A percentile compares a stretch with the other conserved stretches of the same genome.
Conservation (phyloP, 306 rosid genomes). For the Sophora flavescens region DNA sequence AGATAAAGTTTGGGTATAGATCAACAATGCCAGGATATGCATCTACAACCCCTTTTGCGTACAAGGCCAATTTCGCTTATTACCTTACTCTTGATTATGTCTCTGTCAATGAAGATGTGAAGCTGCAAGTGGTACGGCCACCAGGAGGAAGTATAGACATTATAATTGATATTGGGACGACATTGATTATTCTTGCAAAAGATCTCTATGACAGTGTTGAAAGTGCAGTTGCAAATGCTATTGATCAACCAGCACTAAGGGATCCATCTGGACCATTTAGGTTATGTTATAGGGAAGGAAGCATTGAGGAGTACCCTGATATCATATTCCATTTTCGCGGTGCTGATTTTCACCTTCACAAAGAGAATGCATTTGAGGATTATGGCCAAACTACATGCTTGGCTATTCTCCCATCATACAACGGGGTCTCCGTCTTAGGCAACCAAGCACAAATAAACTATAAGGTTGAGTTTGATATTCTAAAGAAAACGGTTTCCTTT, state of each 20-base stretch:
- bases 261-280: neutral
- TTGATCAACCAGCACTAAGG: no score
- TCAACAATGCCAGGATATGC: neutral
- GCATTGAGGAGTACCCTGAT: neutral
- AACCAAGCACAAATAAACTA: neutral
- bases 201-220: no score
- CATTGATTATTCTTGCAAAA: no score
- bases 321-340: conserved; percentile 15
- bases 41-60: conserved; percentile 15
- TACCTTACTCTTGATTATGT: no score
- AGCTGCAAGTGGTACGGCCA: no score
- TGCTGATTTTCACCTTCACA: neutral
- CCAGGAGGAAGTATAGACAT: no score
- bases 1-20: conserved; percentile 7
- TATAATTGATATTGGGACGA: no score
- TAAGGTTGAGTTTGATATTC: conserved; percentile 1
- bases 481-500: conserved; percentile 3
- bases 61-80: no score
- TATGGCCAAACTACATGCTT: neutral
- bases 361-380: neutral
- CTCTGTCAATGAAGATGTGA: no score
- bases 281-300: neutral
- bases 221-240: no score
- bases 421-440: neutral
- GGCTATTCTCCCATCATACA: neutral